Base-by-base conservation (phyloP, 495 filamentous ascomycete species). In the Annulohypoxylon stygium region DNA sequence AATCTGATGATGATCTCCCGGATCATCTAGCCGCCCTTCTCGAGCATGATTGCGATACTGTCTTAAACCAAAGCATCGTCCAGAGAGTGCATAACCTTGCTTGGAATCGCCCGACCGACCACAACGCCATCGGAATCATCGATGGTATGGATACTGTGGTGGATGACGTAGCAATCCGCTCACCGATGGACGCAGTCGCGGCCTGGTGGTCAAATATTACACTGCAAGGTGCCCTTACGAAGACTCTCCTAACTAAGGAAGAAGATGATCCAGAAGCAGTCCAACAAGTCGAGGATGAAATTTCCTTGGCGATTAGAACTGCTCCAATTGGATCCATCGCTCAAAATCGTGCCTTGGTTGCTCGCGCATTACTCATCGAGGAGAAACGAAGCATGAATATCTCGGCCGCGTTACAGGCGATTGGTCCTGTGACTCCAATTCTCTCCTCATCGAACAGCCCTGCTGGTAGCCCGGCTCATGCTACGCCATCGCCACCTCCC, bases 31-130 rank as follows among this genome's bases (percentile, higher is more conserved):
- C 88, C 2, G 83, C 87, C 12, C 83, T 98, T 5, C 82, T 97
- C 9, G 87, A 93, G 58, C 87, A 90, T 33, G 91, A 95, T 16
- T 93, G 89, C 71, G 92, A 94, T 41, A 88, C 92, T 30, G 93
- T 97, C 18, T 87, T 98, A 77, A 89, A 89, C 65, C 87, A 91
- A 61, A 82, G 83, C 67, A 92, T 97, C 63, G 86, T 94, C 43
- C 94, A 97, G 78, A 88, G 94, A 53, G 94, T 94, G 1, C 93
- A 94, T 70, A 97, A 97, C 77, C 87, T 98, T 4, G 93, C 93
- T 8, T 97, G 93, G 91, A 97, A 97, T 76, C 87, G 88, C 61
- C 89, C 88, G 6, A 95, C 90, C 0, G 88, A 89, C 12, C 84
- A 91, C 71, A 87, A 90, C 25, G 86, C 89, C 1, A 82, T 84